These are phyloP conservation scores for Phytopythium ostracodes DNA, from an alignment of 352 stramenopile genomes.

Conservation along the genomic window DNA sequence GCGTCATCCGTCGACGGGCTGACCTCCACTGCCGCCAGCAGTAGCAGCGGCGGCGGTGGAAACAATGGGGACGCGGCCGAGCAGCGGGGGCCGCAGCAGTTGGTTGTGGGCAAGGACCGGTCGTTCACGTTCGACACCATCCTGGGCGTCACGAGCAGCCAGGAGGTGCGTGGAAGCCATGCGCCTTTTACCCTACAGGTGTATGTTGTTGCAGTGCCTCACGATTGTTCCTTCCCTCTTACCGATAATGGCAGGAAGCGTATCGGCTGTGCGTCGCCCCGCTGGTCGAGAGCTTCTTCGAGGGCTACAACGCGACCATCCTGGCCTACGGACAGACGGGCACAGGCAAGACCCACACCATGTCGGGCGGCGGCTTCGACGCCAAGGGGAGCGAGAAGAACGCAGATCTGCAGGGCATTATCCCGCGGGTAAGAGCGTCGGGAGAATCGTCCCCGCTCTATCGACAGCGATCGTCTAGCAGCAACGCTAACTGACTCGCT, in stretches of 20 bases:
- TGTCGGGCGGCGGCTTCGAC: constrained; percentile 71
- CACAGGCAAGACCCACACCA: constrained; percentile 95
- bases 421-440: constrained; percentile 80
- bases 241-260: constrained; percentile 36
- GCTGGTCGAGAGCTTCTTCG: constrained; percentile 73
- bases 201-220: not conserved
- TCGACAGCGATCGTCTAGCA: no score
- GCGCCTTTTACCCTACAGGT: not conserved
- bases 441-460: no score
- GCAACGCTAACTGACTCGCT: no score
- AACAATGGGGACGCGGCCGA: constrained; percentile 8
- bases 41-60: constrained; percentile 11
- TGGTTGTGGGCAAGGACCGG: constrained; percentile 81
- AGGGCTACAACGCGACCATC: constrained; percentile 83
- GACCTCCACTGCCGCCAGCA: constrained; percentile 13
- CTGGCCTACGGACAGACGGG: constrained; percentile 85
- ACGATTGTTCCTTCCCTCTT: not conserved
- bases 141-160: constrained; percentile 64
- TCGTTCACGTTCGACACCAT: constrained; percentile 90
- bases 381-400: constrained; percentile 47
- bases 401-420: constrained; percentile 71
- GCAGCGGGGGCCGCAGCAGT: constrained; percentile 33
- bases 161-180: constrained; percentile 35
- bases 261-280: constrained; percentile 65
- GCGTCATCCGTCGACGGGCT: constrained; percentile 43